These are phyloP conservation scores for Astrothelium macrocarpum DNA, from an alignment of 495 filamentous ascomycete species.

Conservation along the genomic window DNA sequence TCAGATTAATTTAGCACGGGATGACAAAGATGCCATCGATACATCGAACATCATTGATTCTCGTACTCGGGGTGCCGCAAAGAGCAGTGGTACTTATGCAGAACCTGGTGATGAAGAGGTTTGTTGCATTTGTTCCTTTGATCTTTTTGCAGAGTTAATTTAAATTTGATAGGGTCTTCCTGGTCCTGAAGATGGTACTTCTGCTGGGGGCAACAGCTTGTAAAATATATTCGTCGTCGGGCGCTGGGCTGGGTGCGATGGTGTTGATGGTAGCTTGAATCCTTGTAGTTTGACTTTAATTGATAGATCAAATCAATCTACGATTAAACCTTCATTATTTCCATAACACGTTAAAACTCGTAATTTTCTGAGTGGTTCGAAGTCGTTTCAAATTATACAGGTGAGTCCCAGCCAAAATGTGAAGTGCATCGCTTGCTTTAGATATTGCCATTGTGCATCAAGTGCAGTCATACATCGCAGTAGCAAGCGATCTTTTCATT, in stretches of 20 bases:
- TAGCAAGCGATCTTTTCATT: too few relatives aligned
- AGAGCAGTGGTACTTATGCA: constrained; percentile 37
- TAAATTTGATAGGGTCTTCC: constrained; percentile 21
- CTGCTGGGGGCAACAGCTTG: not conserved
- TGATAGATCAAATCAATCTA: too few relatives aligned
- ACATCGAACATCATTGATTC: constrained; percentile 39
- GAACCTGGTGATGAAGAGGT: constrained; percentile 47
- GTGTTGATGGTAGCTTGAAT: not conserved
- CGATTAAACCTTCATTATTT: too few relatives aligned
- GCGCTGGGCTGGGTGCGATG: not conserved
- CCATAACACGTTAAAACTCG: too few relatives aligned
- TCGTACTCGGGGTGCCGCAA: constrained; percentile 38
- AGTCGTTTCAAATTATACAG: too few relatives aligned
- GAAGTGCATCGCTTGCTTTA: too few relatives aligned
- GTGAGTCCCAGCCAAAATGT: too few relatives aligned
- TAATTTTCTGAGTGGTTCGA: too few relatives aligned
- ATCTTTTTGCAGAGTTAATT: constrained; percentile 15
- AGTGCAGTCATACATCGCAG: too few relatives aligned
- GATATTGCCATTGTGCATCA: too few relatives aligned
- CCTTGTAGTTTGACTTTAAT: too few relatives aligned
- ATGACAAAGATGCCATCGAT: constrained; percentile 47
- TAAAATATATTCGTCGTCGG: not conserved
- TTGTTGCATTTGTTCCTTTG: constrained; percentile 6
- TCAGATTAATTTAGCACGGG: constrained; percentile 31
- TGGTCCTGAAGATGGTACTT: constrained; percentile 24